These are phyloP conservation scores for Penicillium sp. DNA, from an alignment of 2,329 filamentous ascomycete genomes.

Conservation along the genomic window DNA sequence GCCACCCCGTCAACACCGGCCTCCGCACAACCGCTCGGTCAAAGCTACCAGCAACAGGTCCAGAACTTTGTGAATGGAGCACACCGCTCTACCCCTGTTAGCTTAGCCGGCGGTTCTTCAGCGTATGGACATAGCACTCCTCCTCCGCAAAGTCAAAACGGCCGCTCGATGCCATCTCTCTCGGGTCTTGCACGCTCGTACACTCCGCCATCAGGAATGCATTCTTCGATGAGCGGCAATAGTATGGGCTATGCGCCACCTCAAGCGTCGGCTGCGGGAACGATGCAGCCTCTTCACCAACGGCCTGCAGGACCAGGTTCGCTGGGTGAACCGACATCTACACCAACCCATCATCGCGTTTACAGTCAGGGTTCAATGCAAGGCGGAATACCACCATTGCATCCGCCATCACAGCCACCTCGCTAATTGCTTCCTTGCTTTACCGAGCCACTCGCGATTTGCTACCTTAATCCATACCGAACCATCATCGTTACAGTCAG, in stretches of 20 bases:
- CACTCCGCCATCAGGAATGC: constrained; percentile 38
- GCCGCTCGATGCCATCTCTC: constrained; percentile 28
- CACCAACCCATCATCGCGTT: constrained; percentile 35
- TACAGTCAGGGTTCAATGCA: constrained; percentile 39
- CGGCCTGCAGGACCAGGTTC: constrained; percentile 27
- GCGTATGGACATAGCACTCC: constrained; percentile 37
- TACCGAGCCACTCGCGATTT: neutral
- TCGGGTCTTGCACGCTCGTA: constrained; percentile 37
- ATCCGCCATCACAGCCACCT: constrained; percentile 28
- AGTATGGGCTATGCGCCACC: constrained; percentile 32
- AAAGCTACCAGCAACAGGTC: constrained; percentile 39
- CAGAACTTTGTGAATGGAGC: constrained; percentile 40
- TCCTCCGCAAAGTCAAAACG: constrained; percentile 30
- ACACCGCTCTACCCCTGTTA: constrained; percentile 34
- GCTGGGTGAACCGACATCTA: constrained; percentile 23
- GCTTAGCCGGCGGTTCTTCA: constrained; percentile 24
- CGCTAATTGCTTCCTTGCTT: constrained; percentile 11
- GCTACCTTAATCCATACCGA: constrained; percentile 4
- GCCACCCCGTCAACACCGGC: constrained; percentile 25
- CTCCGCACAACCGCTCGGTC: constrained; percentile 26
- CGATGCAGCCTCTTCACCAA: constrained; percentile 29
- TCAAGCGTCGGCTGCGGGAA: constrained; percentile 19
- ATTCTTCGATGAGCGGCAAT: constrained; percentile 27
- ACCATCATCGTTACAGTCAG: constrained; percentile 41
- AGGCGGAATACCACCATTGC: constrained; percentile 26